Percentiles rank a stretch among this genome's conserved stretches.
Evolutionary conservation across 2,329 filamentous ascomycete species (phyloP).

Genomic region (Ilyonectria sp.): DNA sequence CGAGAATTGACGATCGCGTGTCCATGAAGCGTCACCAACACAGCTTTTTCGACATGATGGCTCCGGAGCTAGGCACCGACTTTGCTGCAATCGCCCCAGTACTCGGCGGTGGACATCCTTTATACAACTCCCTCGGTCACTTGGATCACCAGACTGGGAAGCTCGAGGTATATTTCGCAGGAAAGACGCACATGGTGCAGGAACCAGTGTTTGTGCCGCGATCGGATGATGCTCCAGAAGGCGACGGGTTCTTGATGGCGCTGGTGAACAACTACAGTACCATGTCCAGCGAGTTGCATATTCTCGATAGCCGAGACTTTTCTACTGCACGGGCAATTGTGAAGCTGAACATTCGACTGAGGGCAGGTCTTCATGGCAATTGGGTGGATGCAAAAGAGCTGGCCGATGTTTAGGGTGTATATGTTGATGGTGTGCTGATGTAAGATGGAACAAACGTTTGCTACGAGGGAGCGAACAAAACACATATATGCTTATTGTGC

Average conservation of each 20-base stretch:
- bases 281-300: slow-evolving; percentile 14
- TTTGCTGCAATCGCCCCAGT: neutral
- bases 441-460: too few relatives aligned
- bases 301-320: slow-evolving; percentile 12
- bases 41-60: slow-evolving; percentile 20
- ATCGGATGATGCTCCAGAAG: slow-evolving; percentile 12
- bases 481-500: too few relatives aligned
- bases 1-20: slow-evolving; percentile 16
- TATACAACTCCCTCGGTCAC: slow-evolving; percentile 22
- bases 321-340: slow-evolving; percentile 16
- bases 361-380: slow-evolving; percentile 23
- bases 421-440: too few relatives aligned
- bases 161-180: slow-evolving; percentile 14
- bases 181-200: slow-evolving; percentile 19
- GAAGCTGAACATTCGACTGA: slow-evolving; percentile 20
- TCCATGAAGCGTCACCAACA: slow-evolving; percentile 6
- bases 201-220: slow-evolving; percentile 26
- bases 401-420: slow-evolving; percentile 26
- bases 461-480: too few relatives aligned
- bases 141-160: slow-evolving; percentile 11
- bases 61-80: slow-evolving; percentile 9
- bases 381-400: slow-evolving; percentile 19
- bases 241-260: slow-evolving; percentile 17
- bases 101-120: slow-evolving; percentile 11
- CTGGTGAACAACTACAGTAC: slow-evolving; percentile 22